Evolutionary conservation across 805 yeast species (phyloP).

Genomic region (Candida bentonensis): DNA sequence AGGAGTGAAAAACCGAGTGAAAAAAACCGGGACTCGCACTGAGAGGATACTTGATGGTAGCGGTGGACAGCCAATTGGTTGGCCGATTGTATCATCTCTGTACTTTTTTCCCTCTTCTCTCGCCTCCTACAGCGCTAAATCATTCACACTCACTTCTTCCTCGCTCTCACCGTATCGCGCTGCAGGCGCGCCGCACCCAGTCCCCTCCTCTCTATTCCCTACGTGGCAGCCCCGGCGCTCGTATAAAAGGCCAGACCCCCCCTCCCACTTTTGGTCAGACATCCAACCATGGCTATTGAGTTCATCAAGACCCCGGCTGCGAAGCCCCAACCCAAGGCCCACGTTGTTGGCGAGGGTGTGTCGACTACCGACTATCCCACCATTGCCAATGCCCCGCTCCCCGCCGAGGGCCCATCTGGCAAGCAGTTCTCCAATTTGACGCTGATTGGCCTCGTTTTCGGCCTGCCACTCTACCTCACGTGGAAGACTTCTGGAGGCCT

Average conservation of each 20-base stretch:
- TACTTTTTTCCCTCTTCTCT: too few species aligned
- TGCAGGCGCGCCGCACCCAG: too few species aligned
- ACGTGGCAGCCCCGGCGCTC: background rate
- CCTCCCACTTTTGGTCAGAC: too few species aligned
- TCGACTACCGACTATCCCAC: slow-evolving; percentile 36
- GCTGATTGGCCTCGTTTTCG: slow-evolving; percentile 34
- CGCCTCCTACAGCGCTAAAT: too few species aligned
- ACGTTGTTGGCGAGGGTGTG: slow-evolving; percentile 32
- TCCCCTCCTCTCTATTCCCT: slow-evolving; percentile 4
- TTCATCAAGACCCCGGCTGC: slow-evolving; percentile 51
- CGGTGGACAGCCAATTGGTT: too few species aligned
- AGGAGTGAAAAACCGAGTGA: too few species aligned
- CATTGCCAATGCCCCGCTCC: slow-evolving; percentile 73
- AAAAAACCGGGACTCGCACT: too few species aligned
- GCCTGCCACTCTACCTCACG: slow-evolving; percentile 49
- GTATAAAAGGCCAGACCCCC: background rate
- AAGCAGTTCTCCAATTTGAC: slow-evolving; percentile 55
- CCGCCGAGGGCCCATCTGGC: slow-evolving; percentile 86
- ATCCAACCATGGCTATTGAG: slow-evolving; percentile 26
- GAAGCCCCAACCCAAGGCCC: slow-evolving; percentile 20
- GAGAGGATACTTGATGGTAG: too few species aligned
- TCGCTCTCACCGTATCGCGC: too few species aligned
- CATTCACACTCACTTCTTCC: too few species aligned
- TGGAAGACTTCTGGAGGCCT: slow-evolving; percentile 57
- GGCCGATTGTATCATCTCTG: too few species aligned